A percentile compares a stretch with the other conserved stretches of the same genome.
phyloP scores from a whole-genome alignment of 768 basidiomycete species.

The Leccinum longicurvipes region DNA sequence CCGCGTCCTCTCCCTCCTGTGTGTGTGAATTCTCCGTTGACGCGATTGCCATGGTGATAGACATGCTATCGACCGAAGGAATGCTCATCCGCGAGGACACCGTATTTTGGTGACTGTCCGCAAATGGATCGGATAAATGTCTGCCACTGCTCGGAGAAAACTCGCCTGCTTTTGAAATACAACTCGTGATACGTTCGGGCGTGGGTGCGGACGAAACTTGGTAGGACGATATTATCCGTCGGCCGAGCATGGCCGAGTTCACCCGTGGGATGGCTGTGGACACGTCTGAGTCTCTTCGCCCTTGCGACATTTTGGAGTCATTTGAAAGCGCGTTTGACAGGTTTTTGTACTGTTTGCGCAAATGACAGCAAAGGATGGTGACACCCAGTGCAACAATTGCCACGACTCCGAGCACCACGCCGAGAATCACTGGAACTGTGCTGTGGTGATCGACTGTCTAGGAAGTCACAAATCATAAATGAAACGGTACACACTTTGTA shows the following conservation, averaged over 20 bases:
- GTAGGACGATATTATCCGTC: neutral
- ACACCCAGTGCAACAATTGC: slow-evolving; percentile 7
- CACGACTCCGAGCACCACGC: slow-evolving; percentile 4
- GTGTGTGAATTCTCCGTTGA: neutral
- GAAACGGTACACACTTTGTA: slow-evolving; percentile 8
- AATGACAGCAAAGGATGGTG: slow-evolving; percentile 1
- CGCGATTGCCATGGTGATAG: neutral
- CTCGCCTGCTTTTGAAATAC: slow-evolving; percentile 2
- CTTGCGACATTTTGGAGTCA: neutral
- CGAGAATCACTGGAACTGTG: slow-evolving; percentile 10
- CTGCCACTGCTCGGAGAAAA: slow-evolving; percentile 9
- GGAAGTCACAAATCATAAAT: neutral
- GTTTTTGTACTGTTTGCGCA: neutral
- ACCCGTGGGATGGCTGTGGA: neutral
- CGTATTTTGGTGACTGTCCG: slow-evolving; percentile 2
- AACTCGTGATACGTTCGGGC: neutral
- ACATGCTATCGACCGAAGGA: neutral
- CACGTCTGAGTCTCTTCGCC: neutral
- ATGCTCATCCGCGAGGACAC: slow-evolving; percentile 13
- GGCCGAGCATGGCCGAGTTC: neutral
- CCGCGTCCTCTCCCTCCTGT: neutral
- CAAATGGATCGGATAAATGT: slow-evolving; percentile 18
- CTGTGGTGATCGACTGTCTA: slow-evolving; percentile 7
- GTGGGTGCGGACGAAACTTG: neutral
- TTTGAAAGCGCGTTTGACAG: neutral